Base-by-base conservation (phyloP, 208 protist species). In the Lotmaria passim region DNA sequence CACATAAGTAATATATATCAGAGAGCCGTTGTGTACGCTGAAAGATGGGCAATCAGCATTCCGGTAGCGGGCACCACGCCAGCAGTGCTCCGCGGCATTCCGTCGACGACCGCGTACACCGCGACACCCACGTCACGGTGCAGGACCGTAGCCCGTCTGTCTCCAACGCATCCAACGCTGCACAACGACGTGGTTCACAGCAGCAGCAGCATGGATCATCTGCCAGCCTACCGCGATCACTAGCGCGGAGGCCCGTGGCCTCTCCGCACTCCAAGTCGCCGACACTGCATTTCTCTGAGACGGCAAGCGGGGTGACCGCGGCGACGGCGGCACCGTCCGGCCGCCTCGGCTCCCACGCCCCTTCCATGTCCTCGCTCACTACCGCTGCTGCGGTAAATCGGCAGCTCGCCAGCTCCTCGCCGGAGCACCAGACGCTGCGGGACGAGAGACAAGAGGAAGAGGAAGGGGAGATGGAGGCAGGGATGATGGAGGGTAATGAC, bases 11-110 rank as follows among this genome's bases (percentile, higher is more conserved):
- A 19, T 0, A 28, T 23, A 58, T 15, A 11, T 21, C 24, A 24
- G n/a, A n/a, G n/a, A n/a, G n/a, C n/a, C n/a, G n/a, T n/a, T n/a
- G n/a, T n/a, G n/a, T n/a, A n/a, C n/a, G n/a, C n/a, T n/a, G n/a
- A n/a, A n/a, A n/a, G n/a, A 60, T 39, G 61, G 47, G 56, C 44
- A 53, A 53, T 41, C 59, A 53, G 28, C 41, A 65, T 3, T 43
- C 59, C 15, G 30, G 26, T n/a, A 30, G n/a, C 39, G 28, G 57
- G 2, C 59, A 43, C 44, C 6, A 30, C 44, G 10, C 17, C 59
- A 15, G 21, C 38, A 46, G 34, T 36, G 8, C 24, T 14, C 55
- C 6, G n/a, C 46, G n/a, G n/a, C 59, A 33, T 28, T 7, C 10
- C 41, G 10, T 6, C 11, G 26, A 33, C 57, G 10, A n/a, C n/a